phyloP scores from a whole-genome alignment of 2,329 filamentous ascomycete genomes.

The Dactylellina drechsleri region DNA sequence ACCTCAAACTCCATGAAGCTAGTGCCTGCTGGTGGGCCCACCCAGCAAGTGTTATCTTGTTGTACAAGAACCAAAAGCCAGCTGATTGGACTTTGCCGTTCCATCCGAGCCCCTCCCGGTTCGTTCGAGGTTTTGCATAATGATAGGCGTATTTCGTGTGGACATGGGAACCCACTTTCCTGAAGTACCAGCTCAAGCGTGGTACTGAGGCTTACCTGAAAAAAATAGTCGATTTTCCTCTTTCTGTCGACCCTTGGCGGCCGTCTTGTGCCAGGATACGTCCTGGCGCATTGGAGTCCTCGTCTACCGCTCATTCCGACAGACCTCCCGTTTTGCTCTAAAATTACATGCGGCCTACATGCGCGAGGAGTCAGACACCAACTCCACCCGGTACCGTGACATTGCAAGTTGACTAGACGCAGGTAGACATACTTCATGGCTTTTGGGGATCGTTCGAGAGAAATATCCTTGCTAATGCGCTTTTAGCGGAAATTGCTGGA shows the following conservation, averaged over 20 bases:
- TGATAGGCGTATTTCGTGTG: slow-evolving; percentile 45
- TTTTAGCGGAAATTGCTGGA: slow-evolving; percentile 53
- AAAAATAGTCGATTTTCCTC: slow-evolving; percentile 34
- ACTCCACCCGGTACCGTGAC: slow-evolving; percentile 49
- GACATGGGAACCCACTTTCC: slow-evolving; percentile 24
- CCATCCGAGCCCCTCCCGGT: slow-evolving; percentile 31
- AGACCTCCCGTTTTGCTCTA: slow-evolving; percentile 28
- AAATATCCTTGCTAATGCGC: slow-evolving; percentile 52
- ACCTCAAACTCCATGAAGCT: slow-evolving; percentile 22
- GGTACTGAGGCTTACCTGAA: slow-evolving; percentile 26
- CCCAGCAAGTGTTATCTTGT: slow-evolving; percentile 8
- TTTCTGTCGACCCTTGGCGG: slow-evolving; percentile 40
- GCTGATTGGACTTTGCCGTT: slow-evolving; percentile 41
- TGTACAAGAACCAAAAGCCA: slow-evolving; percentile 23
- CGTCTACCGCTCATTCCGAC: slow-evolving; percentile 48
- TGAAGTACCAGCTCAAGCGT: slow-evolving; percentile 24
- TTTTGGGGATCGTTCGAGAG: slow-evolving; percentile 28
- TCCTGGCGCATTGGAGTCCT: slow-evolving; percentile 46
- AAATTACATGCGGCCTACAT: slow-evolving; percentile 46
- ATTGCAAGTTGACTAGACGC: slow-evolving; percentile 45
- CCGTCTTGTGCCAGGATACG: slow-evolving; percentile 21
- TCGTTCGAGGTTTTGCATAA: slow-evolving; percentile 28
- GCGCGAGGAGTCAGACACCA: slow-evolving; percentile 49
- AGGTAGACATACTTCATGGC: slow-evolving; percentile 25
- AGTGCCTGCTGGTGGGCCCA: slow-evolving; percentile 23